phyloP scores from a whole-genome alignment of 2,329 filamentous ascomycete species.

The Xylariaceae sp. region DNA sequence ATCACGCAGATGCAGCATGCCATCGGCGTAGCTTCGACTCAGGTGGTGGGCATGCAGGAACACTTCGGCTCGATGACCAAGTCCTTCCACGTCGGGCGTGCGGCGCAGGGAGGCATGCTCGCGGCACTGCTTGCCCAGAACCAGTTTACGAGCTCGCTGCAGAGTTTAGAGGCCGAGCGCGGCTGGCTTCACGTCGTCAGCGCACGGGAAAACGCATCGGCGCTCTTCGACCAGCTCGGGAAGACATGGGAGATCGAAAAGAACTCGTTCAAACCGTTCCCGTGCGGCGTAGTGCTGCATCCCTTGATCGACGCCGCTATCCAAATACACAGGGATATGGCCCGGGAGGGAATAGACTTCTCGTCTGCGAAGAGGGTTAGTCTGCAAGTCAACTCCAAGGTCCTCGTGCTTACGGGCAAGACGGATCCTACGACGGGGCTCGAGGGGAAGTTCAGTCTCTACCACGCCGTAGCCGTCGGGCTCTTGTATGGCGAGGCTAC shows the following conservation, averaged over 20 bases:
- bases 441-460: conserved; percentile 51
- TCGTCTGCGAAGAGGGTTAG: conserved; percentile 32
- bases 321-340: conserved; percentile 38
- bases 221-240: conserved; percentile 35
- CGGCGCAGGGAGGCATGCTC: conserved; percentile 47
- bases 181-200: conserved; percentile 50
- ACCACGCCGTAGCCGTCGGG: conserved; percentile 47
- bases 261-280: conserved; percentile 53
- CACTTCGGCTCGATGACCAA: conserved; percentile 53
- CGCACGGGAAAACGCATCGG: conserved; percentile 34
- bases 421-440: conserved; percentile 43
- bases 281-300: conserved; percentile 53
- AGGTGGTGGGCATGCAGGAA: conserved; percentile 48
- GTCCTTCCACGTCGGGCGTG: conserved; percentile 48
- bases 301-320: conserved; percentile 48
- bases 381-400: conserved; percentile 45
- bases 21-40: conserved; percentile 48
- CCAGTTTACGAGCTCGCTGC: conserved; percentile 43
- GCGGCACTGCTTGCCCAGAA: conserved; percentile 36
- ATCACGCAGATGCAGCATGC: conserved; percentile 41
- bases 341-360: conserved; percentile 26
- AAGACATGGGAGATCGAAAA: conserved; percentile 44
- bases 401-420: conserved; percentile 49
- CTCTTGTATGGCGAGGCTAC: conserved; percentile 46
- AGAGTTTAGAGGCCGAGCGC: conserved; percentile 46